Base-by-base conservation (phyloP, 2,329 filamentous ascomycete species). In the Pezizomycotina sp. region DNA sequence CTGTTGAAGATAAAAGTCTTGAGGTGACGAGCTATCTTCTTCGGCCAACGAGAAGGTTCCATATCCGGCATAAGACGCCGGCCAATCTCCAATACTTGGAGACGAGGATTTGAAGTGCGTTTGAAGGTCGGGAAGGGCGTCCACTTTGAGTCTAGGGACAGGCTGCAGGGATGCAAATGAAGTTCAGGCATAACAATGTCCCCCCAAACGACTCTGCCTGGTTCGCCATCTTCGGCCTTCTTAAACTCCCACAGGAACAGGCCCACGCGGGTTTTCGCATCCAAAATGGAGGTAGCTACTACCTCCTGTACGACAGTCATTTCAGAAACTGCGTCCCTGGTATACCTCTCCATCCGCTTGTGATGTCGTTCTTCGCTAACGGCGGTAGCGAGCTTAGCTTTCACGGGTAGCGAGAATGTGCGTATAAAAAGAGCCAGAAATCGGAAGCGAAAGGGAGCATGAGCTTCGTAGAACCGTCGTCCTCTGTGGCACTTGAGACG, bases 181-280 rank as follows among this genome's bases (percentile, higher is more conserved):
- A n/a, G n/a, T n/a, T n/a, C n/a, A n/a, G n/a, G n/a, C n/a, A 44
- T 27, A n/a, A 44, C 36, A 13, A 44, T 37, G 9, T 36, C 36
- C 9, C 41, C 27, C 41, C 41, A 44, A 27, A 40, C 39, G 9
- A 37, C 40, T n/a, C 39, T 37, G 15, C 41, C 41, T 9, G 41
- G 36, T 29, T 44, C 41, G 9, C 40, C 41, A 19, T 34, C 36
- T 10, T 44, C 41, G 8, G 41, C 32, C 47, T 52, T 50, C 23
- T 38, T 48, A 35, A 52, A 50, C 36, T 52, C 48, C 49, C 49
- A 52, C 21, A 52, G 45, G 27, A 52, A 49, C 21, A 52, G 36
- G 29, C 47, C 48, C 29, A 42, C 44, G 14, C 46, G 44, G 21
- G 47, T 38, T 29, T 45, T 47, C 16, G 36, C 27, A 24, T 43